These are phyloP conservation scores for Dryas octopetala DNA, from an alignment of 306 rosid species.

Conservation along the genomic window DNA sequence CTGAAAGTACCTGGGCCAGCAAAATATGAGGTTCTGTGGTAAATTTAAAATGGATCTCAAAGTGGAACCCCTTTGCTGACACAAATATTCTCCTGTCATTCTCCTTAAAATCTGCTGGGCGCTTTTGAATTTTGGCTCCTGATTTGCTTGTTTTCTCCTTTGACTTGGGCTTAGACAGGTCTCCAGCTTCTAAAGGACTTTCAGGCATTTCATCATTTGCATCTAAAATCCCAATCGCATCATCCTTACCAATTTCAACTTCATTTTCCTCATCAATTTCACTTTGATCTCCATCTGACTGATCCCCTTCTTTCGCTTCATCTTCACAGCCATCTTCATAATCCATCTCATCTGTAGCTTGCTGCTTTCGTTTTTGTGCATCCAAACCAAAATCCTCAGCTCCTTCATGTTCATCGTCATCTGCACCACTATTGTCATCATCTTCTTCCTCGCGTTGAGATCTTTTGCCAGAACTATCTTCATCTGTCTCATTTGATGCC, in stretches of 20 bases:
- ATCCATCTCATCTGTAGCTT: constrained; percentile 78
- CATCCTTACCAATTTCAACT: constrained; percentile 37
- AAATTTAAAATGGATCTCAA: constrained; percentile 71
- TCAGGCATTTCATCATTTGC: constrained; percentile 19
- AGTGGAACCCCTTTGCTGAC: constrained; percentile 54
- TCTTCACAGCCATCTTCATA: constrained; percentile 75
- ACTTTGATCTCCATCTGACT: constrained; percentile 38
- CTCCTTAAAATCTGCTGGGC: constrained; percentile 25
- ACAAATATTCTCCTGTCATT: constrained; percentile 54
- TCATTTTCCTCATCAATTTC: constrained; percentile 51
- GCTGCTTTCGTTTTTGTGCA: constrained; percentile 68
- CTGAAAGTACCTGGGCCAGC: constrained; percentile 67
- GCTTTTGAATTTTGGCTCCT: constrained; percentile 19
- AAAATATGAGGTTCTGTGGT: constrained; percentile 64
- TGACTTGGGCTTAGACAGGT: constrained; percentile 22
- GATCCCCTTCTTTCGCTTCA: constrained; percentile 46
- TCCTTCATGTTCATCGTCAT: constrained; percentile 50
- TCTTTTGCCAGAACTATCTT: constrained; percentile 35
- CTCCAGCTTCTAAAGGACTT: constrained; percentile 25
- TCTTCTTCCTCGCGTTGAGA: constrained; percentile 40
- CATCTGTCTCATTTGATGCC: constrained; percentile 41
- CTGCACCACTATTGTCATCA: constrained; percentile 38
- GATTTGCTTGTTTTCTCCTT: constrained; percentile 28
- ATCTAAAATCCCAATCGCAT: constrained; percentile 24
- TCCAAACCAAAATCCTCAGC: constrained; percentile 75